Percentiles rank a stretch among this genome's conserved stretches.
Conservation (phyloP, 2,329 filamentous ascomycete genomes). For the Aspergillus sp. region DNA sequence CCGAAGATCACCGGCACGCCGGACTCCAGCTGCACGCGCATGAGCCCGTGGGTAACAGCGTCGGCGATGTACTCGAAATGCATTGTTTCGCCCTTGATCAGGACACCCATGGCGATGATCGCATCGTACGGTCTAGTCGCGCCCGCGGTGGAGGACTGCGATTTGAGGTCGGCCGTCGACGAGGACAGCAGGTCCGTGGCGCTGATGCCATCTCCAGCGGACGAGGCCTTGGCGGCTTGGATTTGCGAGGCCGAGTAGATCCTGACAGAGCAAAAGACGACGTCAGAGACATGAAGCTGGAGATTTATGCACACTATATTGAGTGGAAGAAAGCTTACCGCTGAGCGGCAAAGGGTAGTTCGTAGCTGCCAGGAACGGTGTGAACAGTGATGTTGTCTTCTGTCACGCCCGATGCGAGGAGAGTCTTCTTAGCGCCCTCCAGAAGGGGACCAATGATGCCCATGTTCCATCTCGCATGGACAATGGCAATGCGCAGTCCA, state of each 20-base stretch:
- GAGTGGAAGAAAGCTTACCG: constrained; percentile 51
- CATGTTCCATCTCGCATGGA: constrained; percentile 94
- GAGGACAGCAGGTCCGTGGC: constrained; percentile 60
- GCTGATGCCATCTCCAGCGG: constrained; percentile 33
- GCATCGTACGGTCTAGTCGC: constrained; percentile 72
- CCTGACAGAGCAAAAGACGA: constrained; percentile 41
- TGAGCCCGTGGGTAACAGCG: constrained; percentile 83
- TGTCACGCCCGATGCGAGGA: constrained; percentile 75
- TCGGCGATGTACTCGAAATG: constrained; percentile 99
- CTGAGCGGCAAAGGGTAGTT: constrained; percentile 87
- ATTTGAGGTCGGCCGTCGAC: constrained; percentile 64
- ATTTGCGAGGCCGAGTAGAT: constrained; percentile 84
- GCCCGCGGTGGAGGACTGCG: constrained; percentile 36
- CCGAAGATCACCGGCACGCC: constrained; percentile 91
- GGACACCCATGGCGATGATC: constrained; percentile 88
- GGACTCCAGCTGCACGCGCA: constrained; percentile 88
- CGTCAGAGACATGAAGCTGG: neutral
- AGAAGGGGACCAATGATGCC: constrained; percentile 84
- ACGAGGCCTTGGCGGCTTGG: constrained; percentile 63
- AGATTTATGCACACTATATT: neutral
- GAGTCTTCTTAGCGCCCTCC: constrained; percentile 72
- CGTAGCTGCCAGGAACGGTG: constrained; percentile 90
- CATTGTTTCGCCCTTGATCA: constrained; percentile 99
- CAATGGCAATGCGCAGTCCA: constrained; percentile 82
- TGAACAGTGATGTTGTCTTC: constrained; percentile 85